Base-by-base conservation (phyloP, 73 alveolate genomes). In the Paraurostyla sp. region DNA sequence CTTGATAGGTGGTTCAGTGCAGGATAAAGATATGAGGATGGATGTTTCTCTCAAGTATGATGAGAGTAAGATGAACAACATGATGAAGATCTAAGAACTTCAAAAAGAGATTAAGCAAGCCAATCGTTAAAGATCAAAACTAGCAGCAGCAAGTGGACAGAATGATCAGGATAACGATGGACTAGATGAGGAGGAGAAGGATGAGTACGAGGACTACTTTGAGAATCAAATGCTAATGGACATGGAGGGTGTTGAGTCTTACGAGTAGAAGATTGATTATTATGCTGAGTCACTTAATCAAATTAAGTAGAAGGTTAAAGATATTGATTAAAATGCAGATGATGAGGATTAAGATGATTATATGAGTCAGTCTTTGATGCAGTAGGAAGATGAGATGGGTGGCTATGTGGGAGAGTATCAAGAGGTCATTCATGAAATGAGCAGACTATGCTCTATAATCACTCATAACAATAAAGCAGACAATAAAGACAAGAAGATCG, bases 171-270 rank as follows among this genome's bases (percentile, higher is more conserved):
- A 23, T 71, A 18, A 23, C 38, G 90, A 80, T 58, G 83, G 65
- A 15, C 16, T 65, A 7, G 88, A 85, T 36, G 90, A 56, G 7
- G 92, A 56, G 25, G 63, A 20, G 22, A 81, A 82, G 27, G 95
- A 90, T 83, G 95, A 83, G 50, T 50, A 80, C 32, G 95, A 90
- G 58, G 49, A 42, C 25, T 68, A 90, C 57, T 90, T 90, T 56
- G 69, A 83, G 20, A 76, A 59, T 2, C 45, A 69, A n/a, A 50
- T 90, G 85, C n/a, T 25, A 40, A 11, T 49, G 22, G 95, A 90
- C 27, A 41, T 83, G 75, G 69, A 56, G 57, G 75, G 52, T 0
- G 76, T 87, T 0, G 84, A 76, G 35, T 84, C 56, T 36, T 63
- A 43, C 3, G 90, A 90, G 76, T 38, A 30, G 41, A 30, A 56